Evolutionary conservation across 345 rosid species (phyloP).

Genomic region (Fremontodendron californicum): DNA sequence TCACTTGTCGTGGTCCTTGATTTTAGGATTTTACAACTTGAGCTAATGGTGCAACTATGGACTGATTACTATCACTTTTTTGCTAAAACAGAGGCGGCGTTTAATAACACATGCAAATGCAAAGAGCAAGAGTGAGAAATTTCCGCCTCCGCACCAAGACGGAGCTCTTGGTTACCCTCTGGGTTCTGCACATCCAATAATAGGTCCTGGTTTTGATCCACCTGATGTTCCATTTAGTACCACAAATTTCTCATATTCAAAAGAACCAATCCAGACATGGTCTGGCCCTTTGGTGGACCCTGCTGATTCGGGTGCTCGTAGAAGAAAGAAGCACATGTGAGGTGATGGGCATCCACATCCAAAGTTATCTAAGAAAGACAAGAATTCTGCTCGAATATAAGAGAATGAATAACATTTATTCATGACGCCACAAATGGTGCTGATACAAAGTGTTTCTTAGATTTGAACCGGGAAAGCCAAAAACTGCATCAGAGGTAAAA

Average conservation of each 20-base stretch:
- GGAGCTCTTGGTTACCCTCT: constrained; percentile 74
- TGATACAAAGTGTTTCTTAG: constrained; percentile 21
- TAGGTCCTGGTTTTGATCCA: constrained; percentile 56
- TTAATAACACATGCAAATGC: constrained; percentile 79
- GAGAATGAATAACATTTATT: constrained; percentile 23
- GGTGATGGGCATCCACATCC: constrained; percentile 28
- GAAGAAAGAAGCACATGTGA: constrained; percentile 45
- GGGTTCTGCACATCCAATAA: constrained; percentile 73
- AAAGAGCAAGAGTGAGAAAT: constrained; percentile 93
- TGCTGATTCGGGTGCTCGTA: constrained; percentile 31
- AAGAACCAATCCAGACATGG: constrained; percentile 75
- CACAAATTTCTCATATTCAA: constrained; percentile 57
- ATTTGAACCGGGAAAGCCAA: constrained; percentile 28
- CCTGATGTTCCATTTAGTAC: constrained; percentile 68
- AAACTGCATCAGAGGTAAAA: constrained; percentile 42
- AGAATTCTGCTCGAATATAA: constrained; percentile 32
- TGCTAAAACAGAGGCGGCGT: constrained; percentile 59
- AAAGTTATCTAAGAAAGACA: constrained; percentile 31
- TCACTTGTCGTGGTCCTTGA: background rate
- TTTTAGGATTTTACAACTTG: background rate
- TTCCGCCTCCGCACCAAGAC: constrained; percentile 93
- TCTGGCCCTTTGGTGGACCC: constrained; percentile 76
- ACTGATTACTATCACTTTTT: background rate
- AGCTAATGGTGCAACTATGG: background rate
- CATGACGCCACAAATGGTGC: constrained; percentile 28